Conservation (phyloP, 1,284 basidiomycete species). For the Schizophyllum amplum region DNA sequence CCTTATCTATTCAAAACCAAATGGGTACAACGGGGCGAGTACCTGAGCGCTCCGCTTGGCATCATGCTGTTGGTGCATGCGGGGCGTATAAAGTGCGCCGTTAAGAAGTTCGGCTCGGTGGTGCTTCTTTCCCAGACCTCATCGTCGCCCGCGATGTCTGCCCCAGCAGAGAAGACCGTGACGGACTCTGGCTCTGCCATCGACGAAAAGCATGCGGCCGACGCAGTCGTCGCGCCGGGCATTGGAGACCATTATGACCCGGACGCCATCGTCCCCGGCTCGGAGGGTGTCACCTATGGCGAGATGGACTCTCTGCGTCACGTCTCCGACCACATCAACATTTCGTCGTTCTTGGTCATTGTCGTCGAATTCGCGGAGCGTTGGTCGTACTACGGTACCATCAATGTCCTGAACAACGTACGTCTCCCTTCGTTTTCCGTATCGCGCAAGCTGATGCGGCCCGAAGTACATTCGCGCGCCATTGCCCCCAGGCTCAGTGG, state of each 20-base stretch:
- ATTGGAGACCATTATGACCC: slow-evolving; percentile 8
- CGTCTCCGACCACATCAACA: slow-evolving; percentile 34
- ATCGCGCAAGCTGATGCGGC: slow-evolving; percentile 7
- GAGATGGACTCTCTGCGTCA: slow-evolving; percentile 37
- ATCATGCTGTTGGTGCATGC: no score
- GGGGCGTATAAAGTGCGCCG: no score
- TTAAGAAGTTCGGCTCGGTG: no score
- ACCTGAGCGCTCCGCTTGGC: no score
- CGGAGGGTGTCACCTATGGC: slow-evolving; percentile 42
- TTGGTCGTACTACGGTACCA: slow-evolving; percentile 18
- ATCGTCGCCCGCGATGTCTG: no score
- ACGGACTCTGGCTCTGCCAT: no score
- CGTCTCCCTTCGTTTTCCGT: not conserved
- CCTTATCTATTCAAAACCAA: no score
- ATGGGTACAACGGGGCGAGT: no score
- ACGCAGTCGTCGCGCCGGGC: not conserved
- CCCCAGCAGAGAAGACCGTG: no score
- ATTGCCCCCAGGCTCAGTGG: slow-evolving; percentile 40
- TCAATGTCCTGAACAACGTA: not conserved
- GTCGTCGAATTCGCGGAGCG: slow-evolving; percentile 46
- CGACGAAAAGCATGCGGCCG: no score
- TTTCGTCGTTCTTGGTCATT: slow-evolving; percentile 35
- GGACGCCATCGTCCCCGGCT: slow-evolving; percentile 10
- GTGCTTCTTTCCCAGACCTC: no score
- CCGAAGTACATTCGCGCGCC: slow-evolving; percentile 38